A percentile compares a stretch with the other conserved stretches of the same genome.
Evolutionary conservation across 768 basidiomycete genomes (phyloP).

Genomic region (Amanita phalloides): DNA sequence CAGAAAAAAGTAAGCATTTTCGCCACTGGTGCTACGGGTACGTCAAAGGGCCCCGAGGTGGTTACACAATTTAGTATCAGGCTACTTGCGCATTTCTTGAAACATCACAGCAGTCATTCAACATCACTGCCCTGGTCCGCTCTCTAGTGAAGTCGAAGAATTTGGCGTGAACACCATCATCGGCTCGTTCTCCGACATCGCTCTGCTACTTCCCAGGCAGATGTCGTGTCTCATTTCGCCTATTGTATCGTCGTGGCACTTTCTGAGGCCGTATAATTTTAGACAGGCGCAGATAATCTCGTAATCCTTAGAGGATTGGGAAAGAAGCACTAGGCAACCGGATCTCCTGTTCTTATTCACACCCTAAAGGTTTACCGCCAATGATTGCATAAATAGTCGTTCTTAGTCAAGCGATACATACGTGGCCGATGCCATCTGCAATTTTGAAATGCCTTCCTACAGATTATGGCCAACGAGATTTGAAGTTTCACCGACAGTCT

Average conservation of each 20-base stretch:
- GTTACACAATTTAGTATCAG: constrained; percentile 15
- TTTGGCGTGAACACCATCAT: constrained; percentile 27
- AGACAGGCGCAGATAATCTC: constrained; percentile 25
- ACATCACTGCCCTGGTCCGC: constrained; percentile 36
- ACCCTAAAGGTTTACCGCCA: constrained; percentile 17
- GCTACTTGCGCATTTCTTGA: constrained; percentile 41
- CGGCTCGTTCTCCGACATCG: constrained; percentile 29
- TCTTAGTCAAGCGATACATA: background rate
- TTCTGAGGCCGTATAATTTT: constrained; percentile 24
- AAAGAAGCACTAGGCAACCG: constrained; percentile 29
- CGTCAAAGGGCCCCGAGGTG: background rate
- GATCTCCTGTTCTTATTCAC: constrained; percentile 17
- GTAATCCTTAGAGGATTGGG: constrained; percentile 39
- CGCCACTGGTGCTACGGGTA: constrained; percentile 35
- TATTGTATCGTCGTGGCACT: constrained; percentile 21
- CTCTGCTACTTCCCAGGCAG: constrained; percentile 30
- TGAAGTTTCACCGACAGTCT: constrained; percentile 35
- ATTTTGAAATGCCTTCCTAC: constrained; percentile 10
- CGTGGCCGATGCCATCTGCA: background rate
- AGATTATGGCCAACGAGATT: constrained; percentile 27
- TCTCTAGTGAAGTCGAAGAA: constrained; percentile 18
- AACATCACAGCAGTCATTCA: constrained; percentile 30
- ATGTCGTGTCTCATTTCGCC: constrained; percentile 28
- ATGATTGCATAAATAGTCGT: background rate
- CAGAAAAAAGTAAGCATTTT: constrained; percentile 17